Base-by-base conservation (phyloP, 2,329 filamentous ascomycete genomes). In the Cylindrodendrum hubeiense region DNA sequence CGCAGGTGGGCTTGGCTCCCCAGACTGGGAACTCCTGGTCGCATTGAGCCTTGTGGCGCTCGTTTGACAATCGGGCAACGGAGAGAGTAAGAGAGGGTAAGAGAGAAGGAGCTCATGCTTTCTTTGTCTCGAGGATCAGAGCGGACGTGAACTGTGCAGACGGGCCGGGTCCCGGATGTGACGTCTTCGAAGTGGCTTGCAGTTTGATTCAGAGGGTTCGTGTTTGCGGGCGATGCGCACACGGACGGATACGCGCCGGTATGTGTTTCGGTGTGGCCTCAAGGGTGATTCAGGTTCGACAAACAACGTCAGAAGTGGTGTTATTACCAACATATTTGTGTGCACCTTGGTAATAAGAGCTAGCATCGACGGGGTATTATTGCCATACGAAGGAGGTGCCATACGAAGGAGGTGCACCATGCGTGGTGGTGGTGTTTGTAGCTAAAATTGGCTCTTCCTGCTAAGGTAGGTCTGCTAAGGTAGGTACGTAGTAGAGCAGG, bases 101-200 rank as follows among this genome's bases (percentile, higher is more conserved):
- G 41, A 22, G 41, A 17, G 22, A 28, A 24, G 9, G 26, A 33
- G 39, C n/a, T 33, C 22, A 13, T 3, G n/a, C 39, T 44, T 53
- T 37, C n/a, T 55, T 55, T 30, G 9, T 30, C n/a, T 24, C 34
- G 15, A 39, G 15, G 22, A 4, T 28, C 17, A 54, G 22, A 44
- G 34, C 22, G 17, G 37, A 47, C 41, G 47, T 34, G 44, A 52
- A 46, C 22, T 22, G 30, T 37, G 57, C n/a, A 26, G 41, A 39
- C 34, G 50, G 51, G 30, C 34, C 39, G 57, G 39, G 44, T 47
- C 44, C 53, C 52, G 65, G 57, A 63, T 63, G 65, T 68, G 65
- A 72, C 53, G 43, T 39, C 60, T 66, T 46, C 34, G 47, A 54
- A 33, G 59, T 68, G 69, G 69, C 67, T 71, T 71, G 69, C 67